Evolutionary conservation across 2,329 filamentous ascomycete species (phyloP).

Genomic region (Boeremia exigua): DNA sequence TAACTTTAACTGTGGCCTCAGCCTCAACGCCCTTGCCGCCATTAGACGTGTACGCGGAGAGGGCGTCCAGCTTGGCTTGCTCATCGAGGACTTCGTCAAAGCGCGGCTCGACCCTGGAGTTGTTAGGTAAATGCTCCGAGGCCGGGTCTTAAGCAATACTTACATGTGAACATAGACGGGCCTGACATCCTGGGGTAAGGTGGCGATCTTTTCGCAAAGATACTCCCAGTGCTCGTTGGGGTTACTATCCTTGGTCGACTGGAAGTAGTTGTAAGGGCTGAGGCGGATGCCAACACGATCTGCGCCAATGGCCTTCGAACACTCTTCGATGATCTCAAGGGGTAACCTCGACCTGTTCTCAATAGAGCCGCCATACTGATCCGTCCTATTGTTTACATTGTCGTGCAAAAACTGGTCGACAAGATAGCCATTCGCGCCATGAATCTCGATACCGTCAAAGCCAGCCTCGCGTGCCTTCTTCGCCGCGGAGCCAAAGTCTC

Average conservation of each 20-base stretch:
- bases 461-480: constrained; percentile 46
- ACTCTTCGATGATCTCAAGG: constrained; percentile 57
- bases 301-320: constrained; percentile 41
- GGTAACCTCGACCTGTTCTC: constrained; percentile 63
- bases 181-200: constrained; percentile 34
- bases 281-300: constrained; percentile 44
- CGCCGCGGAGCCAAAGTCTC: constrained; percentile 50
- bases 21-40: constrained; percentile 37
- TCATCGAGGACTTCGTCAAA: constrained; percentile 48
- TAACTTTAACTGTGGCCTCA: constrained; percentile 37
- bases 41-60: constrained; percentile 44
- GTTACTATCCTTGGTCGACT: constrained; percentile 52
- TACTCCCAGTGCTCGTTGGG: constrained; percentile 55
- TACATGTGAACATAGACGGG: constrained; percentile 47
- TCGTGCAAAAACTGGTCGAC: constrained; percentile 61
- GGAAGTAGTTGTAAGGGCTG: constrained; percentile 47
- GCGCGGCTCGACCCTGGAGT: constrained; percentile 42
- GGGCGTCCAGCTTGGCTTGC: constrained; percentile 47
- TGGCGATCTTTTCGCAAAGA: constrained; percentile 51
- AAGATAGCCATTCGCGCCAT: constrained; percentile 53
- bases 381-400: constrained; percentile 57
- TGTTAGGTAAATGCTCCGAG: constrained; percentile 6
- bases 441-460: constrained; percentile 51
- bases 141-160: constrained; percentile 3
- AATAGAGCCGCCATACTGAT: constrained; percentile 59